These are phyloP conservation scores for Penicillium desertorum DNA, from an alignment of 495 filamentous ascomycete genomes.

Conservation along the genomic window DNA sequence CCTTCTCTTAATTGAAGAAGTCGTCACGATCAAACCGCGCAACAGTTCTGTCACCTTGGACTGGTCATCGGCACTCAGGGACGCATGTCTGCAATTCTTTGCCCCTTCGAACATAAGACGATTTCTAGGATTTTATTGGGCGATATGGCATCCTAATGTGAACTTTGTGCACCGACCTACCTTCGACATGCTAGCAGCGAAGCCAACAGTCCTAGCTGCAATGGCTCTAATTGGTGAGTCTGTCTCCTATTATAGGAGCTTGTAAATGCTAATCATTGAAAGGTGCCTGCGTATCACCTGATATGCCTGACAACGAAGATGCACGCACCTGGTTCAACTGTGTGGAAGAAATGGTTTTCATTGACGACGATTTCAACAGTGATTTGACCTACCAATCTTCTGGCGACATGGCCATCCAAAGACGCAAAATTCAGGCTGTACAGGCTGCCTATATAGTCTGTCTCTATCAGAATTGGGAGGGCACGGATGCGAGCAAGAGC, in stretches of 20 bases:
- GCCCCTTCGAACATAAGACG: conserved; percentile 23
- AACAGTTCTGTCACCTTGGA: conserved; percentile 27
- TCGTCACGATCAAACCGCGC: conserved; percentile 27
- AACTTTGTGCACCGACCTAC: conserved; percentile 26
- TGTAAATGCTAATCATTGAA: background rate
- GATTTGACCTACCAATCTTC: conserved; percentile 12
- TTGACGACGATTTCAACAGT: conserved; percentile 28
- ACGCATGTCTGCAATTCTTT: conserved; percentile 25
- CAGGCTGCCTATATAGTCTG: conserved; percentile 33
- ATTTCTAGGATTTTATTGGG: conserved; percentile 23
- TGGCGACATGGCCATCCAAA: conserved; percentile 4
- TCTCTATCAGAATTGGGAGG: conserved; percentile 32
- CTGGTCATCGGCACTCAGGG: conserved; percentile 22
- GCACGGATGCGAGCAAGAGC: conserved; percentile 23
- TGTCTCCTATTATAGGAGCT: background rate
- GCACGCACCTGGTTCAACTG: conserved; percentile 26
- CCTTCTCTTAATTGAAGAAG: conserved; percentile 24
- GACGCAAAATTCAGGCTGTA: conserved; percentile 21
- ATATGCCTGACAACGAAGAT: conserved; percentile 24
- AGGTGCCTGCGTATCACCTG: conserved; percentile 26
- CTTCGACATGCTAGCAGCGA: conserved; percentile 20
- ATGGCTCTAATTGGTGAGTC: conserved; percentile 22
- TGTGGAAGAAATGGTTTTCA: conserved; percentile 27
- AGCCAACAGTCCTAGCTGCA: conserved; percentile 20
- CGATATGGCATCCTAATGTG: conserved; percentile 29